A percentile compares a stretch with the other conserved stretches of the same genome.
These are phyloP conservation scores for Telfairia occidentalis DNA, from an alignment of 331 rosid genomes.

Conservation along the genomic window DNA sequence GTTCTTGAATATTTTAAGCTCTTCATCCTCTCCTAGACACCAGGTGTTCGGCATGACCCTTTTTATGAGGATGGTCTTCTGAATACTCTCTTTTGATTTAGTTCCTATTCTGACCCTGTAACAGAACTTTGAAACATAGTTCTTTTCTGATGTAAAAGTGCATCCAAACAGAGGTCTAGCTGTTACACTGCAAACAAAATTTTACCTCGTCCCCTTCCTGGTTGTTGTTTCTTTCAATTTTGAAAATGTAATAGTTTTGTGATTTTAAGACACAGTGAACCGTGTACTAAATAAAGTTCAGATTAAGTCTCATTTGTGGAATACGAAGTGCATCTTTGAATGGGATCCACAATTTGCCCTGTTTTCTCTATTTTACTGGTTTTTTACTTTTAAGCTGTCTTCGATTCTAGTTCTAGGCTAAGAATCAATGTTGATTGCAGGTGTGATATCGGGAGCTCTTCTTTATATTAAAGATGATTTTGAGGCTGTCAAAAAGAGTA, in stretches of 20 bases:
- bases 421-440: conserved; percentile 16
- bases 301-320: neutral
- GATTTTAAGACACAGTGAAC: neutral
- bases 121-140: neutral
- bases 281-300: neutral
- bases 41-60: neutral
- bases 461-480: conserved; percentile 47
- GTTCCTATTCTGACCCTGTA: neutral
- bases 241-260: neutral
- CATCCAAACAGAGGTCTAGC: neutral
- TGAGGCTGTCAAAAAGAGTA: conserved; percentile 34
- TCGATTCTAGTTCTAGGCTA: neutral
- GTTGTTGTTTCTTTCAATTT: neutral
- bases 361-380: neutral
- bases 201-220: neutral
- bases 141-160: neutral
- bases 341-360: neutral
- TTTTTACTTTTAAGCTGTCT: neutral
- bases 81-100: neutral
- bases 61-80: neutral
- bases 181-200: neutral
- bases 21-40: neutral
- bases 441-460: conserved; percentile 46
- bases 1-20: neutral
- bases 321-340: neutral